Conservation (phyloP, 108 stramenopile genomes). For the Chaetoceros muelleri region DNA sequence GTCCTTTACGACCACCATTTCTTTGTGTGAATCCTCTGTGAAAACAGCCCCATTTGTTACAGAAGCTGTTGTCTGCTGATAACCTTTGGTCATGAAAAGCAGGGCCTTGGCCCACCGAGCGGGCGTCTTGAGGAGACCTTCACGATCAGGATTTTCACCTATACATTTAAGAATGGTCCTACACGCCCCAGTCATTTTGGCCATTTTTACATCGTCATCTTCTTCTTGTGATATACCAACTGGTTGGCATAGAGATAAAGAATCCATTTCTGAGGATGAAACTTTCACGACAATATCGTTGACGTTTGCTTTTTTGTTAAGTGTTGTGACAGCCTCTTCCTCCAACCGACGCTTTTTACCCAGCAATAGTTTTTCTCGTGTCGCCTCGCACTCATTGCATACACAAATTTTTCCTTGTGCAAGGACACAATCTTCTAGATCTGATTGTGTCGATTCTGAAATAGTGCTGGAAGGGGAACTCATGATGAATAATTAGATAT, state of each 20-base stretch:
- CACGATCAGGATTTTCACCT: constrained; percentile 91
- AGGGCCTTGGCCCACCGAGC: constrained; percentile 93
- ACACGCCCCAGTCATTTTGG: constrained; percentile 77
- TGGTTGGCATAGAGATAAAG: no score
- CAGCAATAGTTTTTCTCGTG: no score
- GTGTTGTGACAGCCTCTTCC: no score
- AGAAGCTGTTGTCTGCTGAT: constrained; percentile 49
- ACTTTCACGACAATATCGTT: no score
- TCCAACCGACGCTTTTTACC: no score
- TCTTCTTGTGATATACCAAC: no score
- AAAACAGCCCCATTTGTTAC: constrained; percentile 92
- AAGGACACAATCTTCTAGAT: no score
- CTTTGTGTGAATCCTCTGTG: constrained; percentile 80
- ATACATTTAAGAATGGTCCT: constrained; percentile 90
- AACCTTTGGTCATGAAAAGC: constrained; percentile 88
- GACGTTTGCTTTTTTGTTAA: no score
- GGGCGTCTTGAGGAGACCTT: constrained; percentile 90
- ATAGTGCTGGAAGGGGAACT: no score
- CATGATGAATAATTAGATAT: no score
- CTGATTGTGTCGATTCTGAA: no score
- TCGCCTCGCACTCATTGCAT: constrained; percentile 31
- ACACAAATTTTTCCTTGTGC: constrained; percentile 29
- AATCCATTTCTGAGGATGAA: no score
- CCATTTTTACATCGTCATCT: constrained; percentile 39
- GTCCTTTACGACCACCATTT: constrained; percentile 96